Evolutionary conservation across 768 basidiomycete species (phyloP), one percentile per base, ranked within the genome.

Genomic region (Kondoa malvinella): DNA sequence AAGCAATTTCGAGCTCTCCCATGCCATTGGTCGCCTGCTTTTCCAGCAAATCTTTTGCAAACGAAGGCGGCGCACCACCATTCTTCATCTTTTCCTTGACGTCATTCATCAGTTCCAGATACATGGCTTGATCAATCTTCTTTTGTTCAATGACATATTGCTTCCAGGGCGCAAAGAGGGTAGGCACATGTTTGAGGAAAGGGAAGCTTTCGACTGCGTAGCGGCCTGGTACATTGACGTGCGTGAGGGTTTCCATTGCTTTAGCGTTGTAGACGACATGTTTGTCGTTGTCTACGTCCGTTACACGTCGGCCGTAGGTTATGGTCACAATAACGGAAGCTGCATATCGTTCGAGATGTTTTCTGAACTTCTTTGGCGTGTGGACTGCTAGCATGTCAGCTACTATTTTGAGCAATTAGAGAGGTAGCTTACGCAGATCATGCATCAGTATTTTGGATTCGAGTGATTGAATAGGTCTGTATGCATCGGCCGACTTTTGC

Each of bases 401-500:
- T 50, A 50, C 40, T 50, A 50, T 50, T 8, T 50, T 8, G 12
- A 21, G 21, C 40, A 50, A 50, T 50, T 8, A 50, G 40, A 50
- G 12, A 8, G 40, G 40, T 8, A 50, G 40, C 40, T 50, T 65
- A 29, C 72, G 31, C 29, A 74, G 67, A 26, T 74, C 72, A 26
- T 68, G 66, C 63, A 72, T 66, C n/a, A 74, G 65, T 57, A 67
- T 66, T 67, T 67, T 66, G n/a, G 58, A 59, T 58, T 74, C 73
- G 56, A 73, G 62, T 25, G 56, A 34, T 34, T 74, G 73, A 56
- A 73, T 72, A 2, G 73, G 73, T 57, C 70, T 67, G 71, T 74
- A 73, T 16, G 59, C 34, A 30, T 71, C 72, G 40, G 72, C 65
- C 1, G 72, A 69, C 31, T 68, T 65, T 21, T 50, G 40, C 40